phyloP scores from a whole-genome alignment of 768 basidiomycete genomes.

The Fomitopsis serialis region DNA sequence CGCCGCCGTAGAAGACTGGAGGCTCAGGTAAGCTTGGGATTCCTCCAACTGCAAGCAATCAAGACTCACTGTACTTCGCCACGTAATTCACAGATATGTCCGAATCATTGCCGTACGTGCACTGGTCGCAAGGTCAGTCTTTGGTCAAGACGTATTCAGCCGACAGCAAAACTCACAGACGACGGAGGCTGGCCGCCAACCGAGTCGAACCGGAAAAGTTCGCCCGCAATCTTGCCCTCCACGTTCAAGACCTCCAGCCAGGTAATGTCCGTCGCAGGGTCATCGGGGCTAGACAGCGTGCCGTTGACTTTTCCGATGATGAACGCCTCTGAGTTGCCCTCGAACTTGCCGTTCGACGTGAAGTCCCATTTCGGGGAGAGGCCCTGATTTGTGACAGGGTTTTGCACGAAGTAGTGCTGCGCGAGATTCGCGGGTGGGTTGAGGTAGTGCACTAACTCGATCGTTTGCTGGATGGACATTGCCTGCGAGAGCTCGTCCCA shows the following conservation, averaged over 20 bases:
- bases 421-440: slow-evolving; percentile 17
- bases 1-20: slow-evolving; percentile 25
- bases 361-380: slow-evolving; percentile 30
- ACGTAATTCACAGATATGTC: slow-evolving; percentile 22
- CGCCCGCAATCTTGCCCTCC: slow-evolving; percentile 20
- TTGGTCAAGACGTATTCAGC: background rate
- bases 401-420: slow-evolving; percentile 34
- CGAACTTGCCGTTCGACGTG: slow-evolving; percentile 17
- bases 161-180: slow-evolving; percentile 19
- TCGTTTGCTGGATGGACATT: slow-evolving; percentile 13
- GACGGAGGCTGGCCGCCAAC: slow-evolving; percentile 29
- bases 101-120: slow-evolving; percentile 13
- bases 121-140: slow-evolving; percentile 9
- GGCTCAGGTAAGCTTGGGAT: too few species aligned
- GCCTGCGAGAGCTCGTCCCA: too few species aligned
- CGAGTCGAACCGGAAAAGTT: slow-evolving; percentile 24
- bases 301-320: slow-evolving; percentile 20
- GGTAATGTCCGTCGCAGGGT: slow-evolving; percentile 25
- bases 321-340: slow-evolving; percentile 15
- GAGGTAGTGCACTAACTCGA: slow-evolving; percentile 10
- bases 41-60: too few species aligned
- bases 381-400: slow-evolving; percentile 22
- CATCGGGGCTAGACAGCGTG: slow-evolving; percentile 20
- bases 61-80: slow-evolving; percentile 17
- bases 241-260: slow-evolving; percentile 29